Percentiles rank a stretch among this genome's conserved stretches.
These are phyloP conservation scores for Aristolochia fimbriata DNA, from an alignment of 164 flowering plant species.

Conservation along the genomic window DNA sequence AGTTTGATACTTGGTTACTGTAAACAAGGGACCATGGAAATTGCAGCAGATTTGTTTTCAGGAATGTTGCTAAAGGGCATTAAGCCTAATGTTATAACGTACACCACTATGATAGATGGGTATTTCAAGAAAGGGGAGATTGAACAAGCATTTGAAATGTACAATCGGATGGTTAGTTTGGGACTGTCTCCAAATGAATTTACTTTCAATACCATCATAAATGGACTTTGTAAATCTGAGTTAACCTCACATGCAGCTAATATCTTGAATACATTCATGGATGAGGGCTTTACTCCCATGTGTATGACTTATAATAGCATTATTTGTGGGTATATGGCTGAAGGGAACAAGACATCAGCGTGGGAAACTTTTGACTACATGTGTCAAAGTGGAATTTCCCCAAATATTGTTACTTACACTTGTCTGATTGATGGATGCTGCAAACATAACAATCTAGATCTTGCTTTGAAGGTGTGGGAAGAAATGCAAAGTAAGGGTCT, in stretches of 20 bases:
- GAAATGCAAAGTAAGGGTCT: slow-evolving; percentile 49
- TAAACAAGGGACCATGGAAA: slow-evolving; percentile 35
- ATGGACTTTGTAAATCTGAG: slow-evolving; percentile 62
- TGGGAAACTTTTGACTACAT: slow-evolving; percentile 39
- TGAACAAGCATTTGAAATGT: slow-evolving; percentile 31
- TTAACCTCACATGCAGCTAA: slow-evolving; percentile 33
- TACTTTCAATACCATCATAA: slow-evolving; percentile 45
- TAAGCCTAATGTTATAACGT: slow-evolving; percentile 50
- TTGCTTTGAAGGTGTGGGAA: slow-evolving; percentile 43
- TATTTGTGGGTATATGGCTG: slow-evolving; percentile 59
- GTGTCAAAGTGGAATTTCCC: slow-evolving; percentile 41
- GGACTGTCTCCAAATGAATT: slow-evolving; percentile 37
- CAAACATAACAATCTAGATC: slow-evolving; percentile 37
- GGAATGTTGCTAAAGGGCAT: slow-evolving; percentile 38
- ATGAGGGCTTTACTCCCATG: slow-evolving; percentile 37
- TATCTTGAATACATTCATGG: slow-evolving; percentile 30
- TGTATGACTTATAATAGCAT: slow-evolving; percentile 60
- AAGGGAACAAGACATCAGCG: slow-evolving; percentile 29
- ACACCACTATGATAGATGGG: slow-evolving; percentile 50
- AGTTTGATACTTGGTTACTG: slow-evolving; percentile 54
- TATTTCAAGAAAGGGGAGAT: slow-evolving; percentile 42
- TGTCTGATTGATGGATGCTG: slow-evolving; percentile 52
- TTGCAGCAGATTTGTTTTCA: slow-evolving; percentile 26
- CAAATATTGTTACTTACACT: slow-evolving; percentile 53
- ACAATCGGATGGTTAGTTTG: slow-evolving; percentile 32